Evolutionary conservation across 2,329 filamentous ascomycete genomes (phyloP).

Genomic region (Tolypocladium ovalisporum): DNA sequence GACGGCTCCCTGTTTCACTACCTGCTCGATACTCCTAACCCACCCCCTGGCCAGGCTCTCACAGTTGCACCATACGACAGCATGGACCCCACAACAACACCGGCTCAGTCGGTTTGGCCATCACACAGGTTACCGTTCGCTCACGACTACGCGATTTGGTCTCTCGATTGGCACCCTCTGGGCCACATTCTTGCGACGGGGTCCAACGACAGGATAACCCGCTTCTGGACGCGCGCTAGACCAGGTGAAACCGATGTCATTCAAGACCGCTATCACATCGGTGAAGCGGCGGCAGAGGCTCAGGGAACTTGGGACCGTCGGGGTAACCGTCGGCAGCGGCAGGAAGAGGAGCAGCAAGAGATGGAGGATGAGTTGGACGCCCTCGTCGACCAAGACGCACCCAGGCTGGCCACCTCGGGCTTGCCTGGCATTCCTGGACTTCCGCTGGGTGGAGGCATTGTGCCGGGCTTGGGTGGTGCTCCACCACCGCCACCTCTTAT

Average conservation of each 20-base stretch:
- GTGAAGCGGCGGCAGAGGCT: constrained; percentile 83
- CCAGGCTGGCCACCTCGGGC: constrained; percentile 33
- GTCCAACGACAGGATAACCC: constrained; percentile 90
- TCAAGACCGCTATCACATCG: constrained; percentile 91
- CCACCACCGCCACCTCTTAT: constrained; percentile 31
- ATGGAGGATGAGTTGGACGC: constrained; percentile 88
- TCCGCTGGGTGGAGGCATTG: constrained; percentile 27
- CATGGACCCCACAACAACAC: constrained; percentile 65
- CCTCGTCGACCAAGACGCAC: constrained; percentile 77
- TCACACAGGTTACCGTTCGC: constrained; percentile 80
- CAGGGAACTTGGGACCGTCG: constrained; percentile 89
- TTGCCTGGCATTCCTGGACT: constrained; percentile 52
- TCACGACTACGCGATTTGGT: constrained; percentile 95
- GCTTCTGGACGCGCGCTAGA: constrained; percentile 88
- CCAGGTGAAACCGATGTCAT: constrained; percentile 79
- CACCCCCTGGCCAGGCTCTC: constrained; percentile 59
- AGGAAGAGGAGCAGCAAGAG: constrained; percentile 91
- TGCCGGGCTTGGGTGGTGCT: constrained; percentile 29
- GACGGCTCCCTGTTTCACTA: constrained; percentile 90
- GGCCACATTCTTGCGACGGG: constrained; percentile 93
- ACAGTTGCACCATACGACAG: constrained; percentile 77
- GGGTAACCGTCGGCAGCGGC: constrained; percentile 64
- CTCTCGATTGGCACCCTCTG: constrained; percentile 92
- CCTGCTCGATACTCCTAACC: constrained; percentile 88
- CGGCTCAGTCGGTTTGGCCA: constrained; percentile 84